phyloP scores from a whole-genome alignment of 345 rosid species.

The Garcia nutans region DNA sequence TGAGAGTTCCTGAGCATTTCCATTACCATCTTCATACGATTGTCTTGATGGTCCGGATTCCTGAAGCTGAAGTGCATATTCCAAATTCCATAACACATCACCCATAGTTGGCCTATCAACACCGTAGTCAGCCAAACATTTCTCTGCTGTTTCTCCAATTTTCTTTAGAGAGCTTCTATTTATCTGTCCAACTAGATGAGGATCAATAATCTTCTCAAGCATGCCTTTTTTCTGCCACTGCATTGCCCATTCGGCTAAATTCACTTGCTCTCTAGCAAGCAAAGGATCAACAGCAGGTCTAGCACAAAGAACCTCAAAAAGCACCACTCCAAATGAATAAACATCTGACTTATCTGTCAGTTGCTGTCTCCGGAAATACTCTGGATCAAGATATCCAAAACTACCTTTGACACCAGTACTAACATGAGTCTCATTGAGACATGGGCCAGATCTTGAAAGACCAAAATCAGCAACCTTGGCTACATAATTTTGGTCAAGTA shows the following conservation, averaged over 20 bases:
- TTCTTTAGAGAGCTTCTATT: conserved; percentile 69
- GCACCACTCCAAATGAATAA: conserved; percentile 89
- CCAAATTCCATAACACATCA: conserved; percentile 92
- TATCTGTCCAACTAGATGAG: conserved; percentile 62
- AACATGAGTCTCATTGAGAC: conserved; percentile 88
- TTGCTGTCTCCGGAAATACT: conserved; percentile 91
- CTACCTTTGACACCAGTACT: conserved; percentile 98
- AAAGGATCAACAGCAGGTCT: conserved; percentile 93
- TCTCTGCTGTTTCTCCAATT: conserved; percentile 88
- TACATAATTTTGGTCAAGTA: conserved; percentile 54
- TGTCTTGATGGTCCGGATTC: conserved; percentile 49
- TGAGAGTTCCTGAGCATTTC: conserved; percentile 15
- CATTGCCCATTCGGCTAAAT: conserved; percentile 96
- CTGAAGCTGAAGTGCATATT: conserved; percentile 73
- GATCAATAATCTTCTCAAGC: conserved; percentile 72
- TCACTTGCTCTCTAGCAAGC: conserved; percentile 90
- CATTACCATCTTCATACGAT: conserved; percentile 31
- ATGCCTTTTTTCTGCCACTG: conserved; percentile 89
- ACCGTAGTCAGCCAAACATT: conserved; percentile 92
- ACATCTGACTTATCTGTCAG: conserved; percentile 95
- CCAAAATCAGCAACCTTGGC: conserved; percentile 99
- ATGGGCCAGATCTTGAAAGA: conserved; percentile 90
- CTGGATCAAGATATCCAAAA: conserved; percentile 95
- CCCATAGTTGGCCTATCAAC: conserved; percentile 94
- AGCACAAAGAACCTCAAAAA: conserved; percentile 92